Conservation (phyloP, 345 rosid species). For the Pelargonium nanum region DNA sequence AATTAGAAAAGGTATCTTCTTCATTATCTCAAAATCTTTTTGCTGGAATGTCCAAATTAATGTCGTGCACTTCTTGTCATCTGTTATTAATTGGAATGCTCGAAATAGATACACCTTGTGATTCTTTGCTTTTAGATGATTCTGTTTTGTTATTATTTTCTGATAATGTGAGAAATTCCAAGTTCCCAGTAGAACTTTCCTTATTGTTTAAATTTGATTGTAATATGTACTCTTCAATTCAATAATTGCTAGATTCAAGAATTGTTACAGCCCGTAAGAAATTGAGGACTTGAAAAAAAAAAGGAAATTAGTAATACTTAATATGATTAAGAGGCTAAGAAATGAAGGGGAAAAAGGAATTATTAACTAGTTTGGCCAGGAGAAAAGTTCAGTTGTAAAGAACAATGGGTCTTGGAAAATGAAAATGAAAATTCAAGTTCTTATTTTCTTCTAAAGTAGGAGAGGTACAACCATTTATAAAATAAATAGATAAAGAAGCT, state of each 20-base stretch:
- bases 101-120: not conserved
- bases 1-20: conserved; percentile 61
- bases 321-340: not conserved
- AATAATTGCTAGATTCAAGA: not conserved
- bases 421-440: not conserved
- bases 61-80: not conserved
- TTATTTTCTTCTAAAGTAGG: not conserved
- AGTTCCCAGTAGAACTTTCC: no score
- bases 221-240: not conserved
- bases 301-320: no score
- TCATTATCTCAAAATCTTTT: not conserved
- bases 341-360: not conserved
- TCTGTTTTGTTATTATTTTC: no score
- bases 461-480: no score
- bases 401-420: not conserved
- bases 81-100: not conserved
- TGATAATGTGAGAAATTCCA: no score
- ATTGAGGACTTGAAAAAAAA: no score
- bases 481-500: no score
- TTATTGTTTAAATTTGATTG: not conserved
- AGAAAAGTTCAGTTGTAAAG: not conserved
- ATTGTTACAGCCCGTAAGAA: not conserved
- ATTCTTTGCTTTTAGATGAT: not conserved
- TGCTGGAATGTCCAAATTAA: not conserved
- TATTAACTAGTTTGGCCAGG: not conserved